A percentile compares a stretch with the other conserved stretches of the same genome.
Conservation (phyloP, 805 yeast species). For the Metschnikowia cubensis region DNA sequence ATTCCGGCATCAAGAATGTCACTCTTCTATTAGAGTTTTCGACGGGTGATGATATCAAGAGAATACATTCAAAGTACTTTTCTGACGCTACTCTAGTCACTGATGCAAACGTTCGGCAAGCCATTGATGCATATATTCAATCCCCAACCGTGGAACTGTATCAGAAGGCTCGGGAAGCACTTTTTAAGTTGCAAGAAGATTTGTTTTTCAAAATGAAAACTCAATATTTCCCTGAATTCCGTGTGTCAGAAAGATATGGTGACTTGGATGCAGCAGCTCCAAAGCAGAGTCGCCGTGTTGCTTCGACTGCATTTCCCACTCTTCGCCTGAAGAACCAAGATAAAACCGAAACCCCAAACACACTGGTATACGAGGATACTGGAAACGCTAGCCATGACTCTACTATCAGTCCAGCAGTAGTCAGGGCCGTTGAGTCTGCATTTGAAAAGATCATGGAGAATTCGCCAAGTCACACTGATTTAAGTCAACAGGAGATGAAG, state of each 20-base stretch:
- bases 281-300: conserved; percentile 1
- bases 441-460: conserved; percentile 52
- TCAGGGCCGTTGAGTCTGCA: conserved; percentile 65
- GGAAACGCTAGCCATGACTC: neutral
- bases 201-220: conserved; percentile 49
- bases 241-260: conserved; percentile 41
- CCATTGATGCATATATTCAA: conserved; percentile 9
- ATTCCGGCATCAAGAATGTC: conserved; percentile 27
- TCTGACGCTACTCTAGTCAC: conserved; percentile 11
- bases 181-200: conserved; percentile 56
- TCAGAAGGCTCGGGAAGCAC: conserved; percentile 50
- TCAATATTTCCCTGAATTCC: conserved; percentile 56
- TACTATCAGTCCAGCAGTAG: conserved; percentile 41
- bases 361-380: neutral
- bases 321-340: neutral
- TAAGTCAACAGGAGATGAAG: conserved; percentile 2
- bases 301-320: conserved; percentile 8
- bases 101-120: neutral
- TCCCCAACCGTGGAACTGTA: conserved; percentile 29
- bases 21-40: conserved; percentile 40
- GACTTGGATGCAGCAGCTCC: conserved; percentile 11
- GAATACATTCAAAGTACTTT: conserved; percentile 46
- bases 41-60: conserved; percentile 50
- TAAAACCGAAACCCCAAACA: neutral
- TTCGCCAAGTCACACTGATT: conserved; percentile 10